Conservation (phyloP, 805 yeast genomes). For the Tetrapisispora namnaoensis region DNA sequence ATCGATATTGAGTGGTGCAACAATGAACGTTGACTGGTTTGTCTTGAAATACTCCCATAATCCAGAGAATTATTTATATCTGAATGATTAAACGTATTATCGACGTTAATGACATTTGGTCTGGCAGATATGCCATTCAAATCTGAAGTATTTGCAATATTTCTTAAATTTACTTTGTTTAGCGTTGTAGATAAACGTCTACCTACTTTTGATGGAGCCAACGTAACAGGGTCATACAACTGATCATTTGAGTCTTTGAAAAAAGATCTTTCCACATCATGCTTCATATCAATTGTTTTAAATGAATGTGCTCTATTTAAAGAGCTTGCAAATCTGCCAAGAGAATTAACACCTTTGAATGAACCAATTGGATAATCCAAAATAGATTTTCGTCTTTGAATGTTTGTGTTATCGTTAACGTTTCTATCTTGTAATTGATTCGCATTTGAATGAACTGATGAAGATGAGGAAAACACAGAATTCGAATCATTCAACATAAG, state of each 20-base stretch:
- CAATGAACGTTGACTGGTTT: conserved; percentile 13
- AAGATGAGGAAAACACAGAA: conserved; percentile 2
- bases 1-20: conserved; percentile 35
- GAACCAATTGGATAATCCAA: conserved; percentile 45
- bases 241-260: conserved; percentile 53
- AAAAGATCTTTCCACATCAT: conserved; percentile 44
- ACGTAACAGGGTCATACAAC: conserved; percentile 54
- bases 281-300: conserved; percentile 40
- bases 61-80: conserved; percentile 6
- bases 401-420: neutral
- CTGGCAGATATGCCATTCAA: conserved; percentile 10
- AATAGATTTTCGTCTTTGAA: conserved; percentile 30
- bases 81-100: conserved; percentile 3
- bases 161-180: conserved; percentile 3
- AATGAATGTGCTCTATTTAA: conserved; percentile 71
- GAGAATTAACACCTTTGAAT: conserved; percentile 55
- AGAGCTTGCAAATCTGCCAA: conserved; percentile 73
- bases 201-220: conserved; percentile 58
- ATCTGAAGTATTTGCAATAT: conserved; percentile 13
- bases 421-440: neutral
- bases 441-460: neutral
- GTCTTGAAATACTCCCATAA: conserved; percentile 4
- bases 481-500: neutral
- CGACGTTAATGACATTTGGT: conserved; percentile 20
- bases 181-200: conserved; percentile 52